Evolutionary conservation across 2,329 filamentous ascomycete genomes (phyloP).

Genomic region (Paraphoma chrysanthemicola): DNA sequence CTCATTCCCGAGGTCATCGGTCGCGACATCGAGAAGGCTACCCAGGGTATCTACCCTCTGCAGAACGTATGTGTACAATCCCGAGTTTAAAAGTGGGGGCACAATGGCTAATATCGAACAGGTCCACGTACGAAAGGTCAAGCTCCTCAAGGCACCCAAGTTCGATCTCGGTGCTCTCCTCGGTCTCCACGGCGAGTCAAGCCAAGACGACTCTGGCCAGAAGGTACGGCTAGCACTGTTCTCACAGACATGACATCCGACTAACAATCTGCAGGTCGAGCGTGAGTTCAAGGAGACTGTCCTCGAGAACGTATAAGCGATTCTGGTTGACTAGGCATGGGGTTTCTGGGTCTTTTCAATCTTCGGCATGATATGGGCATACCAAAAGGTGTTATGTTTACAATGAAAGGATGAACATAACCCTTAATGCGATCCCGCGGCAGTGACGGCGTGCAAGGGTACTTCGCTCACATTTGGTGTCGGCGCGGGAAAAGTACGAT

Average conservation of each 20-base stretch:
- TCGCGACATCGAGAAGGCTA: slow-evolving; percentile 99
- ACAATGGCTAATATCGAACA: slow-evolving; percentile 51
- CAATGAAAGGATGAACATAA: slow-evolving; percentile 49
- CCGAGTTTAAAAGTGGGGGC: slow-evolving; percentile 20
- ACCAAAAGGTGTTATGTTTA: slow-evolving; percentile 52
- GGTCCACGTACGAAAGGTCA: slow-evolving; percentile 99
- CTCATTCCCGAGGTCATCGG: slow-evolving; percentile 99
- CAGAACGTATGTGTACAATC: slow-evolving; percentile 76
- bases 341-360: slow-evolving; percentile 49
- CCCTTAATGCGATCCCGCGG: slow-evolving; percentile 40
- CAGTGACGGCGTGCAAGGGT: slow-evolving; percentile 47
- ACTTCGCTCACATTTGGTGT: slow-evolving; percentile 42
- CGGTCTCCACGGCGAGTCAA: slow-evolving; percentile 96
- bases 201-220: slow-evolving; percentile 93
- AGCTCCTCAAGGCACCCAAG: slow-evolving; percentile 98
- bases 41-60: slow-evolving; percentile 98
- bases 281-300: slow-evolving; percentile 99
- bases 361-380: slow-evolving; percentile 51
- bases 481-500: slow-evolving; percentile 44
- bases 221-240: slow-evolving; percentile 68
- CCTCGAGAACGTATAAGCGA: slow-evolving; percentile 86
- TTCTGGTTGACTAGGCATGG: slow-evolving; percentile 45
- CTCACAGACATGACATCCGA: neutral
- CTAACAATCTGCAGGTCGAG: slow-evolving; percentile 61
- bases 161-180: slow-evolving; percentile 98